phyloP scores from a whole-genome alignment of 257 asterid genomes.

The Solanum medicagineum region DNA sequence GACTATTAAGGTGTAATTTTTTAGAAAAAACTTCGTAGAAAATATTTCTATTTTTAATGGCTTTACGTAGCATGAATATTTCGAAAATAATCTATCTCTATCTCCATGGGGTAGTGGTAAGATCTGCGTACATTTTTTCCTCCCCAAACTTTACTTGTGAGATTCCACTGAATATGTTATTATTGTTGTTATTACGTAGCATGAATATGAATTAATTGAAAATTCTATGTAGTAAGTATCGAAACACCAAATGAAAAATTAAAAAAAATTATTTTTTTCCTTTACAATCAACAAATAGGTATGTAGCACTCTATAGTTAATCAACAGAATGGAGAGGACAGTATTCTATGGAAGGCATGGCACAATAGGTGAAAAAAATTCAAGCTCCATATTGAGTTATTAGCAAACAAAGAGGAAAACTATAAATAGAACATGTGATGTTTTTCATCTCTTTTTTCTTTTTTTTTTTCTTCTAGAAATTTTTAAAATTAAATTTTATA shows the following conservation, averaged over 20 bases:
- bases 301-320: background rate
- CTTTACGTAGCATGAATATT: accelerated
- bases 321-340: background rate
- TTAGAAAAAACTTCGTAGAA: background rate
- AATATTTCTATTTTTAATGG: background rate
- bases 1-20: background rate
- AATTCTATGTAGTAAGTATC: accelerated
- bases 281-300: background rate
- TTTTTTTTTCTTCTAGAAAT: background rate
- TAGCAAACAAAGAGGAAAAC: background rate
- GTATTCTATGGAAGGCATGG: background rate
- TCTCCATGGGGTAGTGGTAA: too few relatives aligned
- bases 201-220: background rate
- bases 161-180: too few relatives aligned
- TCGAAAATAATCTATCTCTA: too few relatives aligned
- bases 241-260: background rate
- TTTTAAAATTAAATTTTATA: background rate
- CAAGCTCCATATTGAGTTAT: background rate
- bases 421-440: background rate
- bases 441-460: background rate
- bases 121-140: too few relatives aligned
- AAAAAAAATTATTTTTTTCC: background rate
- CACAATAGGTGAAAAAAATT: background rate
- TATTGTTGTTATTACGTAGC: too few relatives aligned
- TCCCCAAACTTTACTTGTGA: too few relatives aligned